Evolutionary conservation across 148 eudicot genomes (phyloP), one percentile per base, ranked within the genome.

Genomic region (Arbutus unedo): DNA sequence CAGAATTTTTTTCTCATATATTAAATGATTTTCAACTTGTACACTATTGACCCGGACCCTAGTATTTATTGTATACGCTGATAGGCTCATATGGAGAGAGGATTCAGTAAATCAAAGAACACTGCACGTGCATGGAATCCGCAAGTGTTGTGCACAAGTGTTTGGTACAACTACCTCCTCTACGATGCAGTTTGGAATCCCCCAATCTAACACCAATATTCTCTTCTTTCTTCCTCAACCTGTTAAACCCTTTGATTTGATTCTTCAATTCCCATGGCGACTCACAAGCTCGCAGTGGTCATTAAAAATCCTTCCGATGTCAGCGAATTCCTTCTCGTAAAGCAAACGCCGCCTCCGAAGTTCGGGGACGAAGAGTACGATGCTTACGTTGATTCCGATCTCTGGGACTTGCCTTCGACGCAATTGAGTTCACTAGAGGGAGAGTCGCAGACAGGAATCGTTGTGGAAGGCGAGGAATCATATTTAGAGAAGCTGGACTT

Each of bases 401-500:
- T 95, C 71, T 92, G 93, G 92, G 98, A 95, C 87, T 79, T 95
- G 78, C 98, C 98, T 43, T 87, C 89, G n/a, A 60, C 89, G 15
- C 82, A 75, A 38, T 86, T 95, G 79, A 76, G 9, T 48, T 43
- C 84, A 5, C 56, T 84, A 6, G 85, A 87, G 59, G 75, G 38
- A 21, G 85, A 86, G 23, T 76, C 89, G 50, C 16, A 62, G 75
- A 41, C 82, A 19, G 86, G 80, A 25, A 44, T 89, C 62, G 72
- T 80, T 47, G 47, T 95, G 6, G 87, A 89, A 76, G 94, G 85
- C 48, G 84, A 84, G 48, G 92, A 91, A 54, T 78, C 77, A 51
- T 86, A 86, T 38, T 51, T 85, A 55, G 82, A 85, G 57, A 82
- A 86, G 83, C 44, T 89, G 54, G 84, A 88, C 59, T 87, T 93